Evolutionary conservation across 2,329 filamentous ascomycete species (phyloP).

Genomic region (Neophaeococcomyces mojaviensis): DNA sequence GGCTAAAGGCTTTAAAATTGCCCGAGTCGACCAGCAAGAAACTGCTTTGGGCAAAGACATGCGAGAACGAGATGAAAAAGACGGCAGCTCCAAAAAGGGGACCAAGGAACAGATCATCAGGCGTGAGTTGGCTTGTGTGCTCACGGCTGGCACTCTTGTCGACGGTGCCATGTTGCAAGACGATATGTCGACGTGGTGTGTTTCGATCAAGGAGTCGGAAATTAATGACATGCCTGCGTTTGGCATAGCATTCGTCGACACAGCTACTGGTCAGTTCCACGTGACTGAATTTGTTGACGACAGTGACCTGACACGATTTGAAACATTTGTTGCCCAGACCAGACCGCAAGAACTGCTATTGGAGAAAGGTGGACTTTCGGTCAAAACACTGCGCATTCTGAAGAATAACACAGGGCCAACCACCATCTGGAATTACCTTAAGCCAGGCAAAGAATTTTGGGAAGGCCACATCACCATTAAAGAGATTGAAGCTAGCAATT

Average conservation of each 20-base stretch:
- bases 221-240: conserved; percentile 71
- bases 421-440: conserved; percentile 91
- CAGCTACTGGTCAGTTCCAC: conserved; percentile 90
- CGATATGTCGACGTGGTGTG: conserved; percentile 94
- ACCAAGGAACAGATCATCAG: conserved; percentile 91
- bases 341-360: conserved; percentile 80
- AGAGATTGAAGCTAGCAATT: conserved; percentile 70
- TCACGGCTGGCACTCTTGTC: conserved; percentile 87
- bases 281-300: conserved; percentile 90
- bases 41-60: conserved; percentile 95
- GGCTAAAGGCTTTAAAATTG: conserved; percentile 95
- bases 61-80: conserved; percentile 72
- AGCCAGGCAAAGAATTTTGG: conserved; percentile 84
- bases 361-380: conserved; percentile 78
- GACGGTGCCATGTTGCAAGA: conserved; percentile 96
- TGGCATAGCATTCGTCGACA: conserved; percentile 89
- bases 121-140: conserved; percentile 79
- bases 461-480: conserved; percentile 71
- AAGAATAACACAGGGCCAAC: conserved; percentile 93
- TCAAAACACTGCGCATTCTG: conserved; percentile 82
- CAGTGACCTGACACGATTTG: conserved; percentile 87
- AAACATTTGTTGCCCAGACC: conserved; percentile 91
- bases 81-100: conserved; percentile 43
- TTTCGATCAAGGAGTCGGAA: conserved; percentile 77
- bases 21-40: conserved; percentile 92